Base-by-base conservation (phyloP, 164 flowering plant genomes). In the Vitis amurensis region DNA sequence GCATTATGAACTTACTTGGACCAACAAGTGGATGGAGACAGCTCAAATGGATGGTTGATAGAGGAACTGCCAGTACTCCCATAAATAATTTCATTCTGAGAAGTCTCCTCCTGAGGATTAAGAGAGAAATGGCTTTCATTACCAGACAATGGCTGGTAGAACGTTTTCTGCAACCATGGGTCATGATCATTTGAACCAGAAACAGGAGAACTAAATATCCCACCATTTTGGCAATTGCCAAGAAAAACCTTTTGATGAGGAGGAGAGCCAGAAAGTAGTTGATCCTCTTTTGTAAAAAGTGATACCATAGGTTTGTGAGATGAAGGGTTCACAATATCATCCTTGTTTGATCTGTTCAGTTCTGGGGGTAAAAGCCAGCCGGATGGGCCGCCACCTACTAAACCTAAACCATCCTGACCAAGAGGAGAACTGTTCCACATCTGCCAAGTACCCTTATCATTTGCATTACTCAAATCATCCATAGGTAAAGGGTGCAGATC, bases 351-450 rank as follows among this genome's bases (percentile, higher is more conserved):
- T 77, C 82, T 80, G 71, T 67, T 87, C 69, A 61, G 78, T 16
- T 85, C 93, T n/a, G 78, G 68, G 31, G 89, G 82, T 68, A 79
- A 68, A 75, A 81, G 81, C 97, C 98, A 92, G 81, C 85, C 81
- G 50, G 84, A 78, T 59, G 90, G 71, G 14, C 85, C 86, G 72
- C 92, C 86, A 74, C 92, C 88, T 37, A 83, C 78, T 51, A 89
- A 77, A 61, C 94, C 88, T 16, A 89, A 78, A 64, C 89, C 82
- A 76, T 91, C 97, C 75, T 86, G 97, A 76, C 81, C 90, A 77
- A 94, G 90, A 64, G 97, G 89, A 76, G 90, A 76, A 51, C 85
- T 78, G 52, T 78, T 85, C 99, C 99, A 94, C 97, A 92, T 91
- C 73, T 92, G 97, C 94, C 96, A 92, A 27, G 91, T 85, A 66